phyloP scores from a whole-genome alignment of 2,329 filamentous ascomycete genomes.

The Cladorrhinum sp. region DNA sequence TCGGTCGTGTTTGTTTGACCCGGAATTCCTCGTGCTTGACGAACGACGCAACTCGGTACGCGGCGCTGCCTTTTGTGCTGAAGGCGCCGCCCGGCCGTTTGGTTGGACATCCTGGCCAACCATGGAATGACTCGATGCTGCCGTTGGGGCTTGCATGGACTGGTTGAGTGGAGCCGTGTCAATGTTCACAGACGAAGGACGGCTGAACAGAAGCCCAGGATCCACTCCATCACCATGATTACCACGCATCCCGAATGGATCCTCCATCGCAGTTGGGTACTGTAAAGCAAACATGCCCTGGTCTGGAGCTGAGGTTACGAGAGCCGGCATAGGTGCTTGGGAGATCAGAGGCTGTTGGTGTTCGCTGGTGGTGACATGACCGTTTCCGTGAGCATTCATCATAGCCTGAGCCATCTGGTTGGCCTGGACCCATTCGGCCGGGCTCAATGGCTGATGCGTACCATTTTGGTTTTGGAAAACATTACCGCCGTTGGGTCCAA shows the following conservation, averaged over 20 bases:
- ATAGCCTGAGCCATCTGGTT: slow-evolving; percentile 48
- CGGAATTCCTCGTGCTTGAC: slow-evolving; percentile 43
- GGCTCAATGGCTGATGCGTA: slow-evolving; percentile 46
- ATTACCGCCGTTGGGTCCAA: slow-evolving; percentile 42
- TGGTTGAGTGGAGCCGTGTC: slow-evolving; percentile 35
- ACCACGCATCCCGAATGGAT: slow-evolving; percentile 47
- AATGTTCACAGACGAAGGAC: slow-evolving; percentile 47
- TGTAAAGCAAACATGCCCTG: slow-evolving; percentile 39
- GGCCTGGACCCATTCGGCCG: slow-evolving; percentile 56
- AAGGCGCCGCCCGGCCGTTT: slow-evolving; percentile 14
- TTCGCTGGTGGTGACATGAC: slow-evolving; percentile 33
- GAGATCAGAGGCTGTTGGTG: slow-evolving; percentile 49
- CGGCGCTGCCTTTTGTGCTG: slow-evolving; percentile 15
- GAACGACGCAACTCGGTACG: slow-evolving; percentile 44
- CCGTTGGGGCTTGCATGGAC: slow-evolving; percentile 31
- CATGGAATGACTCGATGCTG: slow-evolving; percentile 17
- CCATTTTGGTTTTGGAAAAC: slow-evolving; percentile 42
- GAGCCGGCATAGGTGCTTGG: slow-evolving; percentile 43
- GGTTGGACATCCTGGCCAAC: background rate
- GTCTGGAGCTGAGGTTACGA: slow-evolving; percentile 39
- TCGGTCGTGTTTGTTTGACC: slow-evolving; percentile 42
- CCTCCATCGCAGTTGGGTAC: slow-evolving; percentile 45
- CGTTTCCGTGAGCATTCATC: slow-evolving; percentile 32
- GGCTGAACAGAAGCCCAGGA: slow-evolving; percentile 57
- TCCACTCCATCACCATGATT: slow-evolving; percentile 50